Conservation (phyloP, 164 flowering plant species). For the Aristolochia fimbriata region DNA sequence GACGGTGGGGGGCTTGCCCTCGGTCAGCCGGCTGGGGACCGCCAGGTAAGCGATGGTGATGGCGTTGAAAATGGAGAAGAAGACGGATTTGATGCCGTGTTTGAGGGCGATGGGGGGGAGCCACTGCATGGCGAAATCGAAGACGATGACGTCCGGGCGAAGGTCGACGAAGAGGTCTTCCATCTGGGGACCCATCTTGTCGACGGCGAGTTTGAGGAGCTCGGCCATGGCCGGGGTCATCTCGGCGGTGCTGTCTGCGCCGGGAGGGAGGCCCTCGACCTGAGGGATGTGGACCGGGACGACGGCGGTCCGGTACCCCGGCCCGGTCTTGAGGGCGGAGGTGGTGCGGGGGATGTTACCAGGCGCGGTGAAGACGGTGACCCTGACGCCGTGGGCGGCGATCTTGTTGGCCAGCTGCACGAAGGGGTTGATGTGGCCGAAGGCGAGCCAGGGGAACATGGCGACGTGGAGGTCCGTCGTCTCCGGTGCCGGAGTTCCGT, state of each 20-base stretch:
- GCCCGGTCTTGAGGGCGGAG: conserved; percentile 4
- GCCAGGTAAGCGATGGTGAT: too few relatives aligned
- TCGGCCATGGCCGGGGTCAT: conserved; percentile 10
- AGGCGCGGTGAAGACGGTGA: conserved; percentile 10
- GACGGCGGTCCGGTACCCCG: background rate
- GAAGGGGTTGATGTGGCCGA: conserved; percentile 12
- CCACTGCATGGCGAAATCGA: too few relatives aligned
- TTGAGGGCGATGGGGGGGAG: too few relatives aligned
- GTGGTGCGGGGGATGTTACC: conserved; percentile 1
- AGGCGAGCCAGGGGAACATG: conserved; percentile 10
- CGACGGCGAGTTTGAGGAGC: conserved; percentile 20
- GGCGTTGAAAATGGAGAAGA: too few relatives aligned
- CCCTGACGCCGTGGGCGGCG: background rate
- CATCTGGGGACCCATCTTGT: conserved; percentile 22
- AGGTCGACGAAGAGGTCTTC: conserved; percentile 10
- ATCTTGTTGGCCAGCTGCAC: conserved; percentile 11
- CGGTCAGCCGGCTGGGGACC: too few relatives aligned
- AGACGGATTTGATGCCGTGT: too few relatives aligned
- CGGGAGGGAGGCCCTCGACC: conserved; percentile 17
- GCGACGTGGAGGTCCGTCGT: conserved; percentile 5
- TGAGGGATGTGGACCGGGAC: conserved; percentile 10
- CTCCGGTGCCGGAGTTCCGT: too few relatives aligned
- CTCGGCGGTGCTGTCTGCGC: conserved; percentile 12
- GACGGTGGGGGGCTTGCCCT: too few relatives aligned
- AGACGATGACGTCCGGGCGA: too few relatives aligned